These are phyloP conservation scores for Blastocystis sp. DNA, from an alignment of 352 stramenopile species.

Conservation along the genomic window DNA sequence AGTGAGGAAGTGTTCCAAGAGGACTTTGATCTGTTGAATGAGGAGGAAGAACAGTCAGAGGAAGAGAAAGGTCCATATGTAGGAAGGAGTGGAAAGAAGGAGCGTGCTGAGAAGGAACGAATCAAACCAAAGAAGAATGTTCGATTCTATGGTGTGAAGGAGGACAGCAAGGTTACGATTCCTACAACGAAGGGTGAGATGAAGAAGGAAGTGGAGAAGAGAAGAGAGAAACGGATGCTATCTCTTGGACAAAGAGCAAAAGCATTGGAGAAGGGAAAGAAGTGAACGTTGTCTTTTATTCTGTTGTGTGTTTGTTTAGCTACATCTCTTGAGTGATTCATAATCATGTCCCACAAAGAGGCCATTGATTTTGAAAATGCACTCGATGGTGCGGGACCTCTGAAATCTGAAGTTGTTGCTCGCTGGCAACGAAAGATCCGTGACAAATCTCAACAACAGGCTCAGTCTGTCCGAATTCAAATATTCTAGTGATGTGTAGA, in stretches of 20 bases:
- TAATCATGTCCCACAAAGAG: too few relatives aligned
- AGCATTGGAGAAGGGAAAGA: slow-evolving; percentile 16
- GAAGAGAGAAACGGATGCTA: slow-evolving; percentile 28
- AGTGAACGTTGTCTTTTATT: neutral
- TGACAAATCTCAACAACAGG: slow-evolving; percentile 8
- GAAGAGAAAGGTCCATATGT: neutral
- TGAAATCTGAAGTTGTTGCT: neutral
- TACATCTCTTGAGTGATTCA: neutral
- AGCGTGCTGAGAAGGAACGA: neutral
- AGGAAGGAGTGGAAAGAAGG: neutral
- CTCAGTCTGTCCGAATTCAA: neutral
- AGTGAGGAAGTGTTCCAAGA: neutral
- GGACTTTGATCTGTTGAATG: slow-evolving; percentile 65
- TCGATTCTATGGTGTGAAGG: slow-evolving; percentile 31
- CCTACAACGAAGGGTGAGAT: slow-evolving; percentile 31
- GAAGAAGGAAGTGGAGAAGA: slow-evolving; percentile 54
- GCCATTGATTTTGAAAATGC: slow-evolving; percentile 4
- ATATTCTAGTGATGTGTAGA: neutral
- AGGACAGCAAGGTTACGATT: slow-evolving; percentile 39
- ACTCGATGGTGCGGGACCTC: neutral
- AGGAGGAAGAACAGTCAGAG: slow-evolving; percentile 68
- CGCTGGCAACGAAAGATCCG: slow-evolving; percentile 32
- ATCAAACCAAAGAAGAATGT: slow-evolving; percentile 55
- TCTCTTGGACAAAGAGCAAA: slow-evolving; percentile 8
- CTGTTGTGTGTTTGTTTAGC: neutral